phyloP scores from a whole-genome alignment of 139 green algal genomes.

The Chlamydomonas eustigma region DNA sequence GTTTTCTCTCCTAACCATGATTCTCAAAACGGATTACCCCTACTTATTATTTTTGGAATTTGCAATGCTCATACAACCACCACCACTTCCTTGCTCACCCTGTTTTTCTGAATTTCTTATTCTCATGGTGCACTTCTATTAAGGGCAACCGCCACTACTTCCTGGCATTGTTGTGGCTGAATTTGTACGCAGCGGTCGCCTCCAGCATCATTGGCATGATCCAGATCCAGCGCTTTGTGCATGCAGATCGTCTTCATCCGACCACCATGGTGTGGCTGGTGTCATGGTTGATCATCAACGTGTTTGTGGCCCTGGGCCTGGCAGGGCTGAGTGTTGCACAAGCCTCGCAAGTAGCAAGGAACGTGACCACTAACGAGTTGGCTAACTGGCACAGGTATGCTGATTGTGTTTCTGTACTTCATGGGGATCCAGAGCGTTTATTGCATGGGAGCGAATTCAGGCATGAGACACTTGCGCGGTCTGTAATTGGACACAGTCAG shows the following conservation, averaged over 20 bases:
- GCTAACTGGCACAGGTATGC: constrained; percentile 82
- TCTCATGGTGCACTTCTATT: constrained; percentile 48
- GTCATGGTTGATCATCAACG: constrained; percentile 74
- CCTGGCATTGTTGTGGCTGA: constrained; percentile 81
- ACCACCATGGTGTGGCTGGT: constrained; percentile 5
- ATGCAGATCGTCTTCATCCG: neutral
- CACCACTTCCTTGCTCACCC: neutral
- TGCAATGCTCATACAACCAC: too few relatives aligned
- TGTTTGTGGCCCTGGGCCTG: constrained; percentile 79
- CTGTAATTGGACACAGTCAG: too few relatives aligned
- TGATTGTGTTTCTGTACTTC: too few relatives aligned
- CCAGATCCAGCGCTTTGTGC: constrained; percentile 24
- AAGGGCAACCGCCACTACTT: constrained; percentile 48
- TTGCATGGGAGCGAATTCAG: too few relatives aligned
- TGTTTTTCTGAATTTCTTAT: neutral
- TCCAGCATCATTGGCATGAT: constrained; percentile 44
- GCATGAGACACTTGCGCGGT: too few relatives aligned
- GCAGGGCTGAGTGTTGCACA: constrained; percentile 76
- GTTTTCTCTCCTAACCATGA: too few relatives aligned
- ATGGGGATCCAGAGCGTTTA: too few relatives aligned
- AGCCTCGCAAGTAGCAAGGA: constrained; percentile 56
- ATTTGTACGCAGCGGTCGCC: constrained; percentile 68
- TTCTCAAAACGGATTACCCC: too few relatives aligned
- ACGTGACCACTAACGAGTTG: constrained; percentile 97
- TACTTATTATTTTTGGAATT: too few relatives aligned